Evolutionary conservation across 495 filamentous ascomycete genomes (phyloP).

Genomic region (Trichoderma orchidacearum): DNA sequence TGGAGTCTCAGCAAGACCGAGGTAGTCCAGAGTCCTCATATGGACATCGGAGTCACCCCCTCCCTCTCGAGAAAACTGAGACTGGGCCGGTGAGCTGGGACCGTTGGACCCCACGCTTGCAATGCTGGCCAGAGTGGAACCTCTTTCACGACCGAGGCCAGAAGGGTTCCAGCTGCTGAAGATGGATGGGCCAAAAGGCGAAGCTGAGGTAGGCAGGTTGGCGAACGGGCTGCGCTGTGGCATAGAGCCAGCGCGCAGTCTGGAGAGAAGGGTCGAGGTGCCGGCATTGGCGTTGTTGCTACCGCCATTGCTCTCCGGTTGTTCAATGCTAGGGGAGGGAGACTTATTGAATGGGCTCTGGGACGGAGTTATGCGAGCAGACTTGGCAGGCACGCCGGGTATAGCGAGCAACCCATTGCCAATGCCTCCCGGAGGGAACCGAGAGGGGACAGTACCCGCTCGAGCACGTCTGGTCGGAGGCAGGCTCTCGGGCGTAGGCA

Average conservation of each 20-base stretch:
- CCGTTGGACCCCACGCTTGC: slow-evolving; percentile 59
- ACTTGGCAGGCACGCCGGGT: slow-evolving; percentile 60
- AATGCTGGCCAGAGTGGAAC: slow-evolving; percentile 77
- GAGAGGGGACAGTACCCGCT: slow-evolving; percentile 92
- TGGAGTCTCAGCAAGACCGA: slow-evolving; percentile 89
- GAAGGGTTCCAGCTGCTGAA: slow-evolving; percentile 78
- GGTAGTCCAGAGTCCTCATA: slow-evolving; percentile 88
- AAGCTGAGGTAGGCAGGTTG: slow-evolving; percentile 32
- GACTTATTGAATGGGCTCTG: slow-evolving; percentile 76
- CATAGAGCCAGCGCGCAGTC: slow-evolving; percentile 89
- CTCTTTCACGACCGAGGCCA: slow-evolving; percentile 49
- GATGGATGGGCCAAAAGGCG: slow-evolving; percentile 76
- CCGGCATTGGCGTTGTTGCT: slow-evolving; percentile 21
- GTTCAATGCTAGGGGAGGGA: slow-evolving; percentile 58
- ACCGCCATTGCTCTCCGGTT: slow-evolving; percentile 37
- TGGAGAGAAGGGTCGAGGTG: slow-evolving; percentile 57
- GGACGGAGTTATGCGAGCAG: slow-evolving; percentile 77
- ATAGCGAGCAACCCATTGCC: slow-evolving; percentile 44
- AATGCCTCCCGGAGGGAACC: slow-evolving; percentile 62
- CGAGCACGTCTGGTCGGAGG: slow-evolving; percentile 55
- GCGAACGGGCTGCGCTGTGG: slow-evolving; percentile 70
- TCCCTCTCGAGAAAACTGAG: slow-evolving; percentile 82
- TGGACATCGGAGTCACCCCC: slow-evolving; percentile 67
- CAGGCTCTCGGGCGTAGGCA: slow-evolving; percentile 39
- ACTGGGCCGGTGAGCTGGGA: slow-evolving; percentile 77